A percentile compares a stretch with the other conserved stretches of the same genome.
Conservation (phyloP, 139 green algal genomes). For the Medakamo hakoo region DNA sequence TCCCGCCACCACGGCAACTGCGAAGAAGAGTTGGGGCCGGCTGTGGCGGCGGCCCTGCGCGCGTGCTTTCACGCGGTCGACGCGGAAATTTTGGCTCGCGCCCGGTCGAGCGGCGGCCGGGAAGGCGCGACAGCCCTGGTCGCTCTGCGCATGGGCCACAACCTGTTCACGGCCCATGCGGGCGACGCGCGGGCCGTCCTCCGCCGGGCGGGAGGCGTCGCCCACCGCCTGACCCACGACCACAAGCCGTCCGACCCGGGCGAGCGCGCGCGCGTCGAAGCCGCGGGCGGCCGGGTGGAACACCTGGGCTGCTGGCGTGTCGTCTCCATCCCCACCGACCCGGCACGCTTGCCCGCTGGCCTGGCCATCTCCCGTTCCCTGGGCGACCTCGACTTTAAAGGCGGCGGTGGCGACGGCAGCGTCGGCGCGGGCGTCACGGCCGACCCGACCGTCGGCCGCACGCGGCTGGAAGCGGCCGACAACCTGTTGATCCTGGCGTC, state of each 20-base stretch:
- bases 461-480: conserved; percentile 15
- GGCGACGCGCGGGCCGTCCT: conserved; percentile 48
- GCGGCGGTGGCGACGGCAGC: background rate
- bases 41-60: conserved; percentile 20
- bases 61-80: conserved; percentile 31
- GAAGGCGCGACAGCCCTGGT: conserved; percentile 51
- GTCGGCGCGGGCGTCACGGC: too few species aligned
- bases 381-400: background rate
- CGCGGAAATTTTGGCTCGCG: conserved; percentile 31
- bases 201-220: conserved; percentile 16
- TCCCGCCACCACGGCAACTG: conserved; percentile 7
- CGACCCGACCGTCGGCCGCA: background rate
- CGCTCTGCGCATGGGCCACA: conserved; percentile 30
- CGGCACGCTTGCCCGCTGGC: background rate
- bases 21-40: conserved; percentile 16
- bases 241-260: conserved; percentile 51
- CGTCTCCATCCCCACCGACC: background rate
- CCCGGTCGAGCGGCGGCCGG: conserved; percentile 19
- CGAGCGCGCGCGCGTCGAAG: conserved; percentile 32
- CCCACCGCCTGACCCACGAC: conserved; percentile 46
- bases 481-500: conserved; percentile 72
- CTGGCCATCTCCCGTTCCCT: background rate
- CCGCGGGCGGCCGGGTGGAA: conserved; percentile 26
- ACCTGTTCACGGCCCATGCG: conserved; percentile 43
- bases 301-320: conserved; percentile 56